These are phyloP conservation scores for Leishmania tarentolae DNA, from an alignment of 208 protist species.

Conservation along the genomic window DNA sequence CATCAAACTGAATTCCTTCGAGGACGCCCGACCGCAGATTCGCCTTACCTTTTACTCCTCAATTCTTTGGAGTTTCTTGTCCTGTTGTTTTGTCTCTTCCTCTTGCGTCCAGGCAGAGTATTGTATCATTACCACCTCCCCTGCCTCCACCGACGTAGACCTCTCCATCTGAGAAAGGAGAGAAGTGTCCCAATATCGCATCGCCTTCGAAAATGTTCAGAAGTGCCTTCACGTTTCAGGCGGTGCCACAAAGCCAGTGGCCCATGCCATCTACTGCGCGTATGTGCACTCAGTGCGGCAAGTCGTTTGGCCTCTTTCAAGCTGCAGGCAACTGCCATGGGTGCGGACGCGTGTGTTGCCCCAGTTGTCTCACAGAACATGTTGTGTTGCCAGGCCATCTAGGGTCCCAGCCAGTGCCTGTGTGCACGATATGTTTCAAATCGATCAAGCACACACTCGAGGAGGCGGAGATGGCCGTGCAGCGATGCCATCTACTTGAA, in stretches of 20 bases:
- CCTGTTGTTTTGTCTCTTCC: too few species aligned
- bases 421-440: slow-evolving; percentile 57
- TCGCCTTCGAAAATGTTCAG: background rate
- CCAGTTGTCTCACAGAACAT: slow-evolving; percentile 44
- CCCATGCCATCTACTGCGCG: slow-evolving; percentile 21
- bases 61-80: background rate
- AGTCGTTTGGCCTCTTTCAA: slow-evolving; percentile 44
- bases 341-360: slow-evolving; percentile 64
- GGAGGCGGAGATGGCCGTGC: slow-evolving; percentile 49
- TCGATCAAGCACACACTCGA: slow-evolving; percentile 39
- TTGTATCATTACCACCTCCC: background rate
- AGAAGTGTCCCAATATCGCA: background rate
- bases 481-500: slow-evolving; percentile 50
- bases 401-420: slow-evolving; percentile 38
- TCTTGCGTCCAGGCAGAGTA: background rate
- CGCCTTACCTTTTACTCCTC: too few species aligned
- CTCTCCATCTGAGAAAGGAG: background rate
- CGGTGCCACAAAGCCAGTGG: slow-evolving; percentile 54
- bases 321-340: slow-evolving; percentile 52
- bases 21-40: background rate
- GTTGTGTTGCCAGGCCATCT: slow-evolving; percentile 47
- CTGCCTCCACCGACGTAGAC: background rate
- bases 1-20: background rate
- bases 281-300: slow-evolving; percentile 50
- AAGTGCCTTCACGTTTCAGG: slow-evolving; percentile 14